phyloP scores from a whole-genome alignment of 1,284 basidiomycete genomes.

The Mycosarcoma mackinlayi region DNA sequence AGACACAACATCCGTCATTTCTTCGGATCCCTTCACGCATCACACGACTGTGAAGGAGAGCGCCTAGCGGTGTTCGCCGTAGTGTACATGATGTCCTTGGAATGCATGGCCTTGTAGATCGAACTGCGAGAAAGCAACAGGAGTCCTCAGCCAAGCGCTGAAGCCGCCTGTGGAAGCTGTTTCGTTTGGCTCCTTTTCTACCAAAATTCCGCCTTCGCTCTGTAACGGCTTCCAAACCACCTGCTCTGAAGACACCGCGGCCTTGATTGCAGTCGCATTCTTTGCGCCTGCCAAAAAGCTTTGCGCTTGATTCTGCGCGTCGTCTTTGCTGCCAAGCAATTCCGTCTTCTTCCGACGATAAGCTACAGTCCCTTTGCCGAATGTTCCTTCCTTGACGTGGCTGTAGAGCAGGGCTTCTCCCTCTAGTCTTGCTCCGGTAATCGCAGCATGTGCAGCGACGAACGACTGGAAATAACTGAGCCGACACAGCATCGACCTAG shows the following conservation, averaged over 20 bases:
- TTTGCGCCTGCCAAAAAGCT: slow-evolving; percentile 15
- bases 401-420: slow-evolving; percentile 3
- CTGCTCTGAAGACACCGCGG: neutral
- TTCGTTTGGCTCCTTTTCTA: neutral
- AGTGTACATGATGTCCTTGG: neutral
- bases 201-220: too few relatives aligned
- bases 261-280: slow-evolving; percentile 19
- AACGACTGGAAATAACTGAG: slow-evolving; percentile 21
- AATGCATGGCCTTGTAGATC: slow-evolving; percentile 6
- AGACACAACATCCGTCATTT: slow-evolving; percentile 6
- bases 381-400: slow-evolving; percentile 25
- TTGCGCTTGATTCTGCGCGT: slow-evolving; percentile 7
- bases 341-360: slow-evolving; percentile 22
- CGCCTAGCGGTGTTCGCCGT: neutral
- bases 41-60: neutral
- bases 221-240: too few relatives aligned
- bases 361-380: slow-evolving; percentile 6
- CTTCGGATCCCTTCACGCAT: slow-evolving; percentile 6
- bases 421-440: neutral
- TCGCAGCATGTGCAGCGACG: neutral
- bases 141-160: slow-evolving; percentile 25
- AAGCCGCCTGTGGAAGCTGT: neutral
- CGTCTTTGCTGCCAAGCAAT: slow-evolving; percentile 18
- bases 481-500: slow-evolving; percentile 29
- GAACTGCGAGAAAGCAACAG: slow-evolving; percentile 13